Percentiles rank a stretch among this genome's conserved stretches.
Conservation (phyloP, 83 land plant genomes). For the Thuja plicata region DNA sequence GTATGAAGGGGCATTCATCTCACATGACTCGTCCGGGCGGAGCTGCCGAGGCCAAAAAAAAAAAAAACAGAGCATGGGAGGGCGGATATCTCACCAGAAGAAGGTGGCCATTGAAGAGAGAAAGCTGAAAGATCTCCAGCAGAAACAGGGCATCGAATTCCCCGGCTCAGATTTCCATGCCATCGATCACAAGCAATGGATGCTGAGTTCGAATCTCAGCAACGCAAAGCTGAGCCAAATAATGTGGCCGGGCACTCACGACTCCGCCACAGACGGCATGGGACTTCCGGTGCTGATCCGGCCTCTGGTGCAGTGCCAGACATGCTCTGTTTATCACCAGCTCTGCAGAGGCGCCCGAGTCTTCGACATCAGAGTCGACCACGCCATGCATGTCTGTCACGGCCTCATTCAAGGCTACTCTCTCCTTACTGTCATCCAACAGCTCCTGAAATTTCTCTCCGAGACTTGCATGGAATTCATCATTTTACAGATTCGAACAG, state of each 20-base stretch:
- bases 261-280: slow-evolving; percentile 87
- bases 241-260: slow-evolving; percentile 93
- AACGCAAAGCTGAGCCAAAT: slow-evolving; percentile 46
- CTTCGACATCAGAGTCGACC: slow-evolving; percentile 77
- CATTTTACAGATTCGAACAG: slow-evolving; percentile 83
- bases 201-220: slow-evolving; percentile 51
- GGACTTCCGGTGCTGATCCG: slow-evolving; percentile 64
- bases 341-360: slow-evolving; percentile 60
- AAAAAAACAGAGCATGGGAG: slow-evolving; percentile 44
- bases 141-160: slow-evolving; percentile 43
- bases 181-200: slow-evolving; percentile 66
- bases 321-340: slow-evolving; percentile 74
- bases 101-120: slow-evolving; percentile 45
- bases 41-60: too few relatives aligned
- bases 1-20: too few relatives aligned
- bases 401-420: slow-evolving; percentile 62
- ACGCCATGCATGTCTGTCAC: slow-evolving; percentile 71
- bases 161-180: slow-evolving; percentile 73
- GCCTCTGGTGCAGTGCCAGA: slow-evolving; percentile 91
- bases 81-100: slow-evolving; percentile 49
- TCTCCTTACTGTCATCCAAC: slow-evolving; percentile 62
- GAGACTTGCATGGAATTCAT: slow-evolving; percentile 77
- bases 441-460: slow-evolving; percentile 60
- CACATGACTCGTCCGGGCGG: too few relatives aligned
- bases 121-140: slow-evolving; percentile 33